phyloP scores from a whole-genome alignment of 1,284 basidiomycete species.

The Phellopilus nigrolimitatus region DNA sequence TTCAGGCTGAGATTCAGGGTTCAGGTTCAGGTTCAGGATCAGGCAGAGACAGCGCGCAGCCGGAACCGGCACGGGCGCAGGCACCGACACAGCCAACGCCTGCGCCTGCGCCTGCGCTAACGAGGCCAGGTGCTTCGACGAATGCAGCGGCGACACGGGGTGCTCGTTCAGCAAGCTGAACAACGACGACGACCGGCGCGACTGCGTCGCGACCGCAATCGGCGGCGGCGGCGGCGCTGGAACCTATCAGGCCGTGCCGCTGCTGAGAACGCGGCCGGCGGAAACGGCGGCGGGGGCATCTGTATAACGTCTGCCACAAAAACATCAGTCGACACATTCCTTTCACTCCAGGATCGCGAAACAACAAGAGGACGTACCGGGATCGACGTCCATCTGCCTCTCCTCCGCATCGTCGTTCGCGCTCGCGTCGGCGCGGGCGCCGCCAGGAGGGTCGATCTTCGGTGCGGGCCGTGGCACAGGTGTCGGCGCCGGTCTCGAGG shows the following conservation, averaged over 20 bases:
- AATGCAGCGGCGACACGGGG: slow-evolving; percentile 10
- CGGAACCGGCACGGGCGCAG: neutral
- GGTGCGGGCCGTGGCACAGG: neutral
- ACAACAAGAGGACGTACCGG: slow-evolving; percentile 18
- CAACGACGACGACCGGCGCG: slow-evolving; percentile 15
- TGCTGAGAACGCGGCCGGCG: slow-evolving; percentile 34
- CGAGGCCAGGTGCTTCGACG: slow-evolving; percentile 14
- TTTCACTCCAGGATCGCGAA: no score
- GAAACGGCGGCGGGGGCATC: slow-evolving; percentile 46
- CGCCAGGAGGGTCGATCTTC: neutral
- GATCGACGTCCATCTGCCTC: slow-evolving; percentile 18
- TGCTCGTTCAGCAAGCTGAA: slow-evolving; percentile 15
- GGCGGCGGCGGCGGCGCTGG: slow-evolving; percentile 24
- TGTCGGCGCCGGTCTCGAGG: neutral
- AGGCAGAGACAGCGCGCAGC: slow-evolving; percentile 1
- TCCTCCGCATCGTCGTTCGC: neutral
- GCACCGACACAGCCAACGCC: neutral
- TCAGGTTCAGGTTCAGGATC: slow-evolving; percentile 11
- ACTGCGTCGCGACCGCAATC: slow-evolving; percentile 26
- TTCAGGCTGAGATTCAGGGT: slow-evolving; percentile 21
- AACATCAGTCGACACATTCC: neutral
- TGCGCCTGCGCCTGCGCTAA: neutral
- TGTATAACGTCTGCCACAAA: slow-evolving; percentile 28
- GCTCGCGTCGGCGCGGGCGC: no score
- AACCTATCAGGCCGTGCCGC: slow-evolving; percentile 21